Evolutionary conservation across 2,329 filamentous ascomycete species (phyloP), one percentile per base, ranked within the genome.

Genomic region (Neonectria magnoliae): DNA sequence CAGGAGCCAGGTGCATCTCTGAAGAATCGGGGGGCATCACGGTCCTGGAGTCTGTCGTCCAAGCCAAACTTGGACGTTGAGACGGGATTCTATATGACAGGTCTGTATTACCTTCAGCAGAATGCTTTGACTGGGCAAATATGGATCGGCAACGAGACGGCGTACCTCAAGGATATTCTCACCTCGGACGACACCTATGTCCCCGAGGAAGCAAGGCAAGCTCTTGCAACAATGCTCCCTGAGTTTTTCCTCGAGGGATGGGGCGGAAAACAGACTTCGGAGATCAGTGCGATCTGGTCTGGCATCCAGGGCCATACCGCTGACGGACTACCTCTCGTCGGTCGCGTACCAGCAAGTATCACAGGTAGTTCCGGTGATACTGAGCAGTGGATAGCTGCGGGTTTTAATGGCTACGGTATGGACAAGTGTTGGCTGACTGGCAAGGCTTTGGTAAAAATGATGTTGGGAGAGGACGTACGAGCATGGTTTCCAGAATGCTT

Each of bases 131-230:
- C 75, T 0, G 77, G 80, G 11, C 79, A 84, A 42, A 77, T 88
- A 59, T 84, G 88, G 80, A 75, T 85, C 9, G 85, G 85, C 1
- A 85, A 85, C 1, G 86, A 84, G 0, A 82, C 83, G 57, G 74
- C 77, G 33, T 25, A 60, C 14, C 20, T 72, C 10, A 54, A 78
- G 18, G 79, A 82, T 48, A 57, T 87, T 0, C 82, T 84, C 0
- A 71, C 81, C 2, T 77, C 79, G 2, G 80, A 83, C 11, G 85
- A 88, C 69, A 76, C 76, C 2, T 71, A 72, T 8, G 68, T 81
- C 2, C 80, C 82, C 4, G 68, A 76, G 4, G 59, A 77, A 51
- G 78, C 73, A 41, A 63, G 68, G 14, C 72, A 71, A 48, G 77
- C 75, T 65, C 77, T 81, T 0, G 69, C 73, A 4, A 80, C 79